A percentile compares a stretch with the other conserved stretches of the same genome.
Evolutionary conservation across 441 rosid species (phyloP).

Genomic region (Gossypium aridum): DNA sequence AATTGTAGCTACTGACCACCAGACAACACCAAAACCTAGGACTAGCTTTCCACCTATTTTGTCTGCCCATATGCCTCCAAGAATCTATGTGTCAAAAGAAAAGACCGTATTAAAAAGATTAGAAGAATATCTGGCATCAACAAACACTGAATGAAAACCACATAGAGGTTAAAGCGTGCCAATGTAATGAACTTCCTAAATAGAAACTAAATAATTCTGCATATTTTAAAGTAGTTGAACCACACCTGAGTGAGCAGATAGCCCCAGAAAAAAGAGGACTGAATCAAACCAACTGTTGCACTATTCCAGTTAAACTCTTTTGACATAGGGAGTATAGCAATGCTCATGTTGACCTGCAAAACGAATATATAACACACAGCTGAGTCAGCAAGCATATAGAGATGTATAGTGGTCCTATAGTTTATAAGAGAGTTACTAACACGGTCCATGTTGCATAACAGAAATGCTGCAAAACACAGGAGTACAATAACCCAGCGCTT

Average conservation of each 20-base stretch:
- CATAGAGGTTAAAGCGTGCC: not conserved
- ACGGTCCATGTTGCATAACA: constrained; percentile 96
- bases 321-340: constrained; percentile 98
- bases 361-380: constrained; percentile 6
- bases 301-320: constrained; percentile 91
- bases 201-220: not conserved
- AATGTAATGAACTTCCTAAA: constrained; percentile 3
- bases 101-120: constrained; percentile 12
- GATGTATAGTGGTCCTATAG: not conserved
- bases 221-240: not conserved
- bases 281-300: constrained; percentile 95
- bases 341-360: constrained; percentile 95
- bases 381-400: constrained; percentile 12
- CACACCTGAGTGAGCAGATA: constrained; percentile 90
- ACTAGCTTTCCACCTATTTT: constrained; percentile 90
- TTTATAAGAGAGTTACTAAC: constrained; percentile 35
- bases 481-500: constrained; percentile 87
- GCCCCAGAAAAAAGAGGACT: constrained; percentile 99
- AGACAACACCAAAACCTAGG: constrained; percentile 90
- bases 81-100: constrained; percentile 44
- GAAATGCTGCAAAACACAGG: constrained; percentile 79
- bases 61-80: constrained; percentile 99
- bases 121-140: constrained; percentile 3
- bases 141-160: not conserved
- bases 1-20: constrained; percentile 93